A percentile compares a stretch with the other conserved stretches of the same genome.
These are phyloP conservation scores for Hyaloperonospora brassicae DNA, from an alignment of 352 stramenopile species.

Conservation along the genomic window DNA sequence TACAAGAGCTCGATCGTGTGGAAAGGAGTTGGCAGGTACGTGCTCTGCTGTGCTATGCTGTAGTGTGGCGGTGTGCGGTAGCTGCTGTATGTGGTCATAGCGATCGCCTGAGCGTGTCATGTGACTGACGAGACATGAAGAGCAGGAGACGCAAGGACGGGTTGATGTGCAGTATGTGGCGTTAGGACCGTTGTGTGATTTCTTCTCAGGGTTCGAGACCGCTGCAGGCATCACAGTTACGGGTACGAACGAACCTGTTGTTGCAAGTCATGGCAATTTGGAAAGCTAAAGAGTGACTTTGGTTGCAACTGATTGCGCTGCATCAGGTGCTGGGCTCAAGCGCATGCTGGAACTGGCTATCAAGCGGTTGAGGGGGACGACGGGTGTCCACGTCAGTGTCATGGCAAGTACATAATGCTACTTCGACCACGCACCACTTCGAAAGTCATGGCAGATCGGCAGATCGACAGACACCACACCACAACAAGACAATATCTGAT, in stretches of 20 bases:
- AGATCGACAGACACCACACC: no score
- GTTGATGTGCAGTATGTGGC: constrained; percentile 18
- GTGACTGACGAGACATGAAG: constrained; percentile 9
- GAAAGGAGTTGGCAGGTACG: constrained; percentile 25
- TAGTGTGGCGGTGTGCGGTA: no score
- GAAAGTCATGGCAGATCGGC: not conserved
- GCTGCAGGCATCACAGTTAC: constrained; percentile 25
- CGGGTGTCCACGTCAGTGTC: constrained; percentile 18
- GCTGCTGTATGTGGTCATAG: not conserved
- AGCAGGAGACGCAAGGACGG: constrained; percentile 12
- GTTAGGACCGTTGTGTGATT: constrained; percentile 28
- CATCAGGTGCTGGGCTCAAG: constrained; percentile 33
- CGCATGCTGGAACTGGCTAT: constrained; percentile 52
- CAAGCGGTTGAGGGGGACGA: constrained; percentile 29
- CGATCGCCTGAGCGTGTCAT: constrained; percentile 7
- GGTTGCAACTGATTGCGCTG: constrained; percentile 2
- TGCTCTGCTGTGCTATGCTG: not conserved
- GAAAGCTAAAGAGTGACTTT: not conserved
- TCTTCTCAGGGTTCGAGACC: constrained; percentile 33
- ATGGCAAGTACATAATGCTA: constrained; percentile 5
- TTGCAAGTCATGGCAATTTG: not conserved
- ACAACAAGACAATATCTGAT: not conserved
- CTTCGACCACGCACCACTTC: no score
- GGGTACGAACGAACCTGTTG: constrained; percentile 15
- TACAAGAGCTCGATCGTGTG: constrained; percentile 27